These are phyloP conservation scores for Yamadazyma diospyri DNA, from an alignment of 1,139 yeast species.

Conservation along the genomic window DNA sequence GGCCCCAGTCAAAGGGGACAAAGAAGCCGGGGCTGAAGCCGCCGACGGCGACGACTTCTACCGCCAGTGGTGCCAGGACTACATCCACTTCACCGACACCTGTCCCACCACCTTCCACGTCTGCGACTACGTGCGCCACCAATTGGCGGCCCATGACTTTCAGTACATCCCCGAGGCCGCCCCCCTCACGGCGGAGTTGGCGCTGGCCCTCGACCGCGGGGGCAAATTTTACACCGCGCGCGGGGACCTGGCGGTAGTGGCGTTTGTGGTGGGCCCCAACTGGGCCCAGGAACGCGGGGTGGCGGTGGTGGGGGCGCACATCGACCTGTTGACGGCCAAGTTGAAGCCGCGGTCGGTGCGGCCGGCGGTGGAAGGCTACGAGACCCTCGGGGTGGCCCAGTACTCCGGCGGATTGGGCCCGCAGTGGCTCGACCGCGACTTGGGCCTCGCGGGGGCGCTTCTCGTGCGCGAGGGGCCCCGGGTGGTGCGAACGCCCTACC, in stretches of 20 bases:
- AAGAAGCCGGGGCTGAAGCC: background rate
- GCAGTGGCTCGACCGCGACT: constrained; percentile 64
- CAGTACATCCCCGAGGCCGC: constrained; percentile 49
- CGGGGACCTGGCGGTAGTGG: constrained; percentile 53
- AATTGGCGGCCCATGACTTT: constrained; percentile 50
- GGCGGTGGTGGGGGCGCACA: constrained; percentile 58
- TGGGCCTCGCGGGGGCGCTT: constrained; percentile 64
- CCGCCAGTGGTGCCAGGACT: constrained; percentile 42
- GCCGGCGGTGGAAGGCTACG: constrained; percentile 52
- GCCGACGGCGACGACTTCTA: constrained; percentile 22
- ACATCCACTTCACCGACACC: constrained; percentile 54
- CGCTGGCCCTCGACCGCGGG: constrained; percentile 23
- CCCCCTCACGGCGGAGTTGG: constrained; percentile 30
- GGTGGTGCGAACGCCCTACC: constrained; percentile 43
- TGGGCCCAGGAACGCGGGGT: constrained; percentile 59
- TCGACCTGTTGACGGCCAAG: constrained; percentile 56
- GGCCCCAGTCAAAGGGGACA: background rate
- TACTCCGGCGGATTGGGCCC: constrained; percentile 57
- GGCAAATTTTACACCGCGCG: constrained; percentile 50
- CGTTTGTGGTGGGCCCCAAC: constrained; percentile 53
- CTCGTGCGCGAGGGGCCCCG: constrained; percentile 33
- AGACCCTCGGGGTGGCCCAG: constrained; percentile 62
- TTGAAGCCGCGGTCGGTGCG: constrained; percentile 55
- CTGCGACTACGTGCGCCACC: constrained; percentile 38
- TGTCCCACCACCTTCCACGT: constrained; percentile 66